Conservation (phyloP, 2,329 filamentous ascomycete species). For the Exophiala oligosperma region DNA sequence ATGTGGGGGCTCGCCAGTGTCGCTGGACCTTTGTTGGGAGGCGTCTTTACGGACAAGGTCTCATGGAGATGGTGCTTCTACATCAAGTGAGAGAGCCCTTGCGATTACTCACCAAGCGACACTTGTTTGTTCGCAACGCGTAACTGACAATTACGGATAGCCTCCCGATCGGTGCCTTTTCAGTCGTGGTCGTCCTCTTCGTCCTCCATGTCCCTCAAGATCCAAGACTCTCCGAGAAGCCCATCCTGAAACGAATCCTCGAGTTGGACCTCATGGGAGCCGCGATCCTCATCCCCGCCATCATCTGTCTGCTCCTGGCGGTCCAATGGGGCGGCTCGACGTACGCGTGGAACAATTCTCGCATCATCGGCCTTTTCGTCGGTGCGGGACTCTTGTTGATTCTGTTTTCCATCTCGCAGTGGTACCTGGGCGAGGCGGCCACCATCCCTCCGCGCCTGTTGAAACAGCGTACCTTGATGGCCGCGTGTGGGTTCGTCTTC, state of each 20-base stretch:
- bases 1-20: slow-evolving; percentile 58
- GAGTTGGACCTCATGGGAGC: slow-evolving; percentile 29
- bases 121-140: neutral
- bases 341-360: slow-evolving; percentile 53
- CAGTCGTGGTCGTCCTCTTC: slow-evolving; percentile 32
- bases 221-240: slow-evolving; percentile 22
- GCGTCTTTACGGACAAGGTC: slow-evolving; percentile 43
- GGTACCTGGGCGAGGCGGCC: slow-evolving; percentile 21
- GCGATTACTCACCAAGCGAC: neutral
- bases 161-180: slow-evolving; percentile 39
- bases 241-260: slow-evolving; percentile 17
- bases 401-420: slow-evolving; percentile 28
- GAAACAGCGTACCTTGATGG: slow-evolving; percentile 28
- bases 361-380: slow-evolving; percentile 38
- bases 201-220: slow-evolving; percentile 34
- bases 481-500: slow-evolving; percentile 28
- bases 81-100: slow-evolving; percentile 42
- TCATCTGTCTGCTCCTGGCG: slow-evolving; percentile 45
- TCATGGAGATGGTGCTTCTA: slow-evolving; percentile 55
- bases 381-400: slow-evolving; percentile 28
- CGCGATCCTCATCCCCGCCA: slow-evolving; percentile 44
- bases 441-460: slow-evolving; percentile 32
- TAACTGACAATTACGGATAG: slow-evolving; percentile 35
- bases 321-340: slow-evolving; percentile 50
- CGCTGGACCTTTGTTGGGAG: slow-evolving; percentile 41